Evolutionary conservation across 768 basidiomycete species (phyloP), one percentile per base, ranked within the genome.

Genomic region (Leccinum aurantiacum): DNA sequence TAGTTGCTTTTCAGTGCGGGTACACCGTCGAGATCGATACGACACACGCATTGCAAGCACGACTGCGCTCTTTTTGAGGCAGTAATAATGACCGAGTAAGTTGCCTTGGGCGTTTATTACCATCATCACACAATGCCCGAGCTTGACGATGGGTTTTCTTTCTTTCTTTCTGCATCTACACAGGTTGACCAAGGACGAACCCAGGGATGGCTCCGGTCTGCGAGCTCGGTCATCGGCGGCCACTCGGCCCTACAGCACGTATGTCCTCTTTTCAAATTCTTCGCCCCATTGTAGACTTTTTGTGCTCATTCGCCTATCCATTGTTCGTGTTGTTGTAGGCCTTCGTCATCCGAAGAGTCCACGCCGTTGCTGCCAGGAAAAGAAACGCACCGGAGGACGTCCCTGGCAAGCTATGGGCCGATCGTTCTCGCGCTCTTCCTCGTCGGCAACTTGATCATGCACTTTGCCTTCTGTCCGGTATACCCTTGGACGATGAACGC

Each of bases 301-400:
- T 1, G 37, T 9, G 22, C 6, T 5, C 27, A 17, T 11, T 4
- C 6, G 6, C 22, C 17, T 3, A 11, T 15, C 24, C 7, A 29
- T n/a, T 6, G 2, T 22, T 25, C 35, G 6, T 24, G 25, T 27
- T 29, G 1, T 33, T 15, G 19, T 17, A 63, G 58, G 15, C 1
- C 50, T 1, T 15, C 63, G 1, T 46, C 58, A 19, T 44, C 10
- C 4, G 59, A 57, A 37, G 64, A 67, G 49, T 25, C 35, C 5
- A 44, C 47, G 1, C 61, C 61, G 3, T 29, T 67, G n/a, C 17
- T 69, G 2, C 58, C 55, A 1, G 67, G 57, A 10, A 56, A 44
- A 19, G 44, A 35, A 37, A n/a, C 24, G 0, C 59, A 2, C 4
- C 50, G 17, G 27, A 27, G 14, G 46, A 46, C 59, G 27, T 63